Evolutionary conservation across 1,139 yeast genomes (phyloP), one percentile per base, ranked within the genome.

Genomic region (Saccharomyces hybrid): DNA sequence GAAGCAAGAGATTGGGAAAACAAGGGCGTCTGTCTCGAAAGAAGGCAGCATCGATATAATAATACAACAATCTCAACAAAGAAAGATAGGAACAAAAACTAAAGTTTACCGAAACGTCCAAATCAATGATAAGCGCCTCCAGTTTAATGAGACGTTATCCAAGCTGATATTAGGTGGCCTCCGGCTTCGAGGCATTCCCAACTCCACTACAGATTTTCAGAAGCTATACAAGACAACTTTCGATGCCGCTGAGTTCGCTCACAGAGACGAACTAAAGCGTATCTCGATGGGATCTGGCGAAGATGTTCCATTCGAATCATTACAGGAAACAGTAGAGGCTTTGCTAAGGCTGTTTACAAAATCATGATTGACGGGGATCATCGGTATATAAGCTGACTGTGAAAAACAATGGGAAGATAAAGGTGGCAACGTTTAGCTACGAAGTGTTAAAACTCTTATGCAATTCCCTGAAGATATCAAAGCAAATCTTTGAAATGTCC

Each of bases 231-330:
- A 63, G 58, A 65, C 63, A 60, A 67, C 71, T 1, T 66, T 63
- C 52, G 56, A 61, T 46, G 65, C 71, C 0, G 64, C 69, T 5
- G 69, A 67, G 52, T 68, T 67, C 50, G 62, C 70, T 4, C 63
- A 64, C 48, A 55, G 71, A 47, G 55, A 60, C 5, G 69, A 66
- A 32, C 49, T 65, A 46, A 53, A 46, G 26, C 50, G 52, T 25
- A 28, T 57, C 31, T 28, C 55, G 27, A 38, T 49, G 13, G 53
- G 54, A 9, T 49, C 49, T 11, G 55, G 50, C n/a, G 51, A 56
- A 23, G 61, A 61, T 3, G 51, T 65, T 8, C 46, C 63, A 7
- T 64, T 65, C 44, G 69, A 63, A 49, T 38, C 51, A 31, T 49
- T 67, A 42, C 70, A 65, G 54, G 64, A 65, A 30, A 61, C 67